A percentile compares a stretch with the other conserved stretches of the same genome.
These are phyloP conservation scores for Platanus orientalis DNA, from an alignment of 164 flowering plant genomes.

Conservation along the genomic window DNA sequence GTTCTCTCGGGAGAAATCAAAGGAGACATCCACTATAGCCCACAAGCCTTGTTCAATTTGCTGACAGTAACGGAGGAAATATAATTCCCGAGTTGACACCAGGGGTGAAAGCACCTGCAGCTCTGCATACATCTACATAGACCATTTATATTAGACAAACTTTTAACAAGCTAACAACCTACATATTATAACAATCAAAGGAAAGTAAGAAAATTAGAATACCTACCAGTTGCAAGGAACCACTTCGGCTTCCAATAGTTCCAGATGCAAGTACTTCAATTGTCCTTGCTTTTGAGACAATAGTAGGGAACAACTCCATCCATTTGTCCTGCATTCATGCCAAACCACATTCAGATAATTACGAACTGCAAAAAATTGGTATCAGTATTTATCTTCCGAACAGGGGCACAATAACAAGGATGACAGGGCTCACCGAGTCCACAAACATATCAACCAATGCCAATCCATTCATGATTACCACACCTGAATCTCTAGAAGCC, in stretches of 20 bases:
- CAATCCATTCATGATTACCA: slow-evolving; percentile 47
- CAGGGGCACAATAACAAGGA: neutral
- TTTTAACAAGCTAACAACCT: neutral
- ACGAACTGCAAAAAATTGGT: neutral
- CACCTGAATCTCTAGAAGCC: slow-evolving; percentile 52
- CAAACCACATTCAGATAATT: slow-evolving; percentile 1
- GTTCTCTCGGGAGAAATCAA: slow-evolving; percentile 36
- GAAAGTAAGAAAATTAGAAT: neutral
- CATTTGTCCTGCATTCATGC: slow-evolving; percentile 49
- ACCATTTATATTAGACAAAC: slow-evolving; percentile 6
- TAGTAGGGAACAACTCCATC: slow-evolving; percentile 58
- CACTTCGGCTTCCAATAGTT: slow-evolving; percentile 41
- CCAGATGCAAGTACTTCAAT: slow-evolving; percentile 50
- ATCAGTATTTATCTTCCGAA: neutral
- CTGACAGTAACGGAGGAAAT: slow-evolving; percentile 80
- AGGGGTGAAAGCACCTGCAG: slow-evolving; percentile 71
- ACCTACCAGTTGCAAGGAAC: slow-evolving; percentile 66
- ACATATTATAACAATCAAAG: neutral
- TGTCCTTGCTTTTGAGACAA: slow-evolving; percentile 47
- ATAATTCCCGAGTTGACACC: slow-evolving; percentile 57
- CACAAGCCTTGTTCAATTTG: slow-evolving; percentile 67
- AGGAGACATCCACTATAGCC: slow-evolving; percentile 83
- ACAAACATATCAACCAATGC: slow-evolving; percentile 62
- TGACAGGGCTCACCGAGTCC: slow-evolving; percentile 55
- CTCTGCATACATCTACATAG: slow-evolving; percentile 68